Base-by-base conservation (phyloP, 2,329 filamentous ascomycete species). In the Aspergillus pseudonomiae region DNA sequence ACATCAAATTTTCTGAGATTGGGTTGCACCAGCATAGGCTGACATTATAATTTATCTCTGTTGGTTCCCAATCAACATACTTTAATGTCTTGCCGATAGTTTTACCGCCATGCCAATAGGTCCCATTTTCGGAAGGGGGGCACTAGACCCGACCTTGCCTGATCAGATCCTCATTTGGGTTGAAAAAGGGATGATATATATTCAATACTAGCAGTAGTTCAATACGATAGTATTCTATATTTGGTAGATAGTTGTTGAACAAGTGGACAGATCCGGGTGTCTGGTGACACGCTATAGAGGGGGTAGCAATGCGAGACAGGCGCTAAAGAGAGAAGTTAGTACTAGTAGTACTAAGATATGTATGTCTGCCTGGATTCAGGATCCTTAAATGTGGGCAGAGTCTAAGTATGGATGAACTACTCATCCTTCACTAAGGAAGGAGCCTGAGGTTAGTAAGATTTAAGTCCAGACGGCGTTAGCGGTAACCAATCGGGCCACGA, bases 61-160 rank as follows among this genome's bases (percentile, higher is more conserved):
- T 55, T 55, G 10, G n/a, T 39, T 39, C 32, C 52, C 52, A 54
- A 54, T 7, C 19, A 54, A 16, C 34, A 21, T 5, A 28, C 24
- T 55, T 55, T 55, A 21, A 5, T 32, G 32, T 26, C n/a, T 24
- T 26, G 36, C 32, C n/a, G n/a, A 55, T 55, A 55, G 52, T 24
- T 26, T 30, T 10, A 19, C 52, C 30, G 12, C 52, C 32, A 24
- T 54, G 19, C 19, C 30, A 36, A 34, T 36, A 54, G 14, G 19
- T 53, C 60, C 60, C 54, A 39, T 16, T 57, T 34, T 57, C 34
- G 54, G 55, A 57, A 62, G 46, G 60, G 46, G 48, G 60, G 19
- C 54, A 57, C 45, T 19, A 16, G 54, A 62, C 45, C 43, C 7
- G 10, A 34, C 30, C 28, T 28, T 21, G 28, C n/a, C 52, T 32